These are phyloP conservation scores for Penicillium sumatraense DNA, from an alignment of 2,329 filamentous ascomycete species.

Conservation along the genomic window DNA sequence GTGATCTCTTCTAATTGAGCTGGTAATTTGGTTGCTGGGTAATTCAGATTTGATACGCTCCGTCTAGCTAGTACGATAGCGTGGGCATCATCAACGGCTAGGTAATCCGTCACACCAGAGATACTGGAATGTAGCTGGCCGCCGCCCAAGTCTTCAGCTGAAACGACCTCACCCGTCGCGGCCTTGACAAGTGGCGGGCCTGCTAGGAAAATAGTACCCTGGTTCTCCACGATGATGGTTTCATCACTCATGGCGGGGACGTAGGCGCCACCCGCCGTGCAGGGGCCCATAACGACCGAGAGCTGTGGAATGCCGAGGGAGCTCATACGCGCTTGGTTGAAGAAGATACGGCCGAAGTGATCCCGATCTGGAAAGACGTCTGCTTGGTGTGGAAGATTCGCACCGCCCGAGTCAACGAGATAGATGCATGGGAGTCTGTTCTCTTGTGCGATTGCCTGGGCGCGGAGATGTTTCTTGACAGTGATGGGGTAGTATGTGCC, in stretches of 20 bases:
- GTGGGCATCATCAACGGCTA: slow-evolving; percentile 92
- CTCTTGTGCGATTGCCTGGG: slow-evolving; percentile 87
- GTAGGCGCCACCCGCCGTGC: slow-evolving; percentile 93
- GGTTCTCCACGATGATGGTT: slow-evolving; percentile 91
- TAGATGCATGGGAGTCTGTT: slow-evolving; percentile 88
- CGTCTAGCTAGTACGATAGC: slow-evolving; percentile 83
- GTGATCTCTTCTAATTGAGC: slow-evolving; percentile 29
- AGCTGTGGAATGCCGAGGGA: slow-evolving; percentile 88
- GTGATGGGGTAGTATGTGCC: slow-evolving; percentile 97
- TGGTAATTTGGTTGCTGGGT: slow-evolving; percentile 60
- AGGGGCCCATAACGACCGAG: slow-evolving; percentile 94
- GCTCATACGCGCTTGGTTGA: slow-evolving; percentile 95
- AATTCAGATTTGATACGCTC: slow-evolving; percentile 88
- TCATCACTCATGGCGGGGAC: slow-evolving; percentile 98
- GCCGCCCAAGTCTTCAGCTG: slow-evolving; percentile 87
- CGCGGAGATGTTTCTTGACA: slow-evolving; percentile 94
- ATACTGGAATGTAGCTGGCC: slow-evolving; percentile 87
- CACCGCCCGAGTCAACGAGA: slow-evolving; percentile 92
- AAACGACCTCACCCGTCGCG: slow-evolving; percentile 90
- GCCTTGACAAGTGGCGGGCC: slow-evolving; percentile 95
- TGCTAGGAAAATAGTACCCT: slow-evolving; percentile 97
- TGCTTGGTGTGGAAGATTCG: slow-evolving; percentile 91
- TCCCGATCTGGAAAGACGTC: slow-evolving; percentile 95
- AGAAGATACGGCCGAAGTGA: slow-evolving; percentile 97
- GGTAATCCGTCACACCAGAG: slow-evolving; percentile 92